These are phyloP conservation scores for Vaccinium corymbosum DNA, from an alignment of 148 eudicot species.

Conservation along the genomic window DNA sequence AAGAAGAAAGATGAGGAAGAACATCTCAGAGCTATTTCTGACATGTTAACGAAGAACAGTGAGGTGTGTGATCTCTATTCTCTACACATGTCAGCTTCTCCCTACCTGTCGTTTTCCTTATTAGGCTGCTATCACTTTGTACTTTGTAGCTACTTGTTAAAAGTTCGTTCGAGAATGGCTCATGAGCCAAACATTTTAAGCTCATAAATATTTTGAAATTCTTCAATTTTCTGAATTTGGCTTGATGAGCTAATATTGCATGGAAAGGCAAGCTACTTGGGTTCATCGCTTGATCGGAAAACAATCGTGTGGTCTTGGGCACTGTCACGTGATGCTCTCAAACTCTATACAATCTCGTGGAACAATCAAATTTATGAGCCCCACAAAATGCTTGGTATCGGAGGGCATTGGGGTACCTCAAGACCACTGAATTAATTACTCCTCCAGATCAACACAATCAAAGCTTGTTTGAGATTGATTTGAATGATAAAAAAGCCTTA, in stretches of 20 bases:
- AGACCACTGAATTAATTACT: neutral
- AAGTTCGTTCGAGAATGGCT: neutral
- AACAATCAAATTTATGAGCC: neutral
- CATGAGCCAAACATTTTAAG: neutral
- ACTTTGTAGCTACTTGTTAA: too few relatives aligned
- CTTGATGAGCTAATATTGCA: neutral
- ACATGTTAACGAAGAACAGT: conserved; percentile 16
- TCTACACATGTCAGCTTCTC: neutral
- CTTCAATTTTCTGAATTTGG: neutral
- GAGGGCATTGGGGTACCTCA: neutral
- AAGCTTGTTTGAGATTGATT: neutral
- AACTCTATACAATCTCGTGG: neutral
- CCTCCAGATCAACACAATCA: neutral
- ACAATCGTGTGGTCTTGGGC: neutral
- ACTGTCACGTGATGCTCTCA: neutral
- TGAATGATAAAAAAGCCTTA: neutral
- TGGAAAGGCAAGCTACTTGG: neutral
- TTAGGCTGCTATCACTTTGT: neutral
- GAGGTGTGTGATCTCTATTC: conserved; percentile 13
- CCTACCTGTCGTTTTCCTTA: neutral
- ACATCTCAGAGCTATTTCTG: conserved; percentile 36
- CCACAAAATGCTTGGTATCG: neutral
- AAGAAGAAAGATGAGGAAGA: conserved; percentile 53
- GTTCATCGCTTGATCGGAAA: neutral
- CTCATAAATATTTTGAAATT: neutral